Evolutionary conservation across 441 rosid genomes (phyloP).

Genomic region (Gossypium aridum): DNA sequence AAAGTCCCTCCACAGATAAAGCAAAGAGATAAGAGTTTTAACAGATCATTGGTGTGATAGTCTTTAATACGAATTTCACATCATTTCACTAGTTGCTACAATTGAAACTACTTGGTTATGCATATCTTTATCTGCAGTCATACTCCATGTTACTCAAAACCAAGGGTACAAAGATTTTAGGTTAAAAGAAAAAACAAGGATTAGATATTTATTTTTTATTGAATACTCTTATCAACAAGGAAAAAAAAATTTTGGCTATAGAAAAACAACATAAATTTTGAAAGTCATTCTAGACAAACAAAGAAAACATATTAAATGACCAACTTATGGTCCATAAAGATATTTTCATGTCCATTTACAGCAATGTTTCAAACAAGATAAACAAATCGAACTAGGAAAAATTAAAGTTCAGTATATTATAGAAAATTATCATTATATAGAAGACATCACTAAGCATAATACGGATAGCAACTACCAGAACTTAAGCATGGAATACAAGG

Average conservation of each 20-base stretch:
- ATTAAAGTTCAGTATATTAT: background rate
- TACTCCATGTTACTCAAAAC: background rate
- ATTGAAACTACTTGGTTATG: background rate
- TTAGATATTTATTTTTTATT: background rate
- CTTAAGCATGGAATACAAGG: background rate
- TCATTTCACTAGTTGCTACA: background rate
- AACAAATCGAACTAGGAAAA: background rate
- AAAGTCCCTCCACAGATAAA: background rate
- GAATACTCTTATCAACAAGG: background rate
- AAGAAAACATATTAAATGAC: background rate
- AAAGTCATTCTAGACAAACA: slow-evolving; percentile 3
- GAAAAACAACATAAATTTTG: background rate
- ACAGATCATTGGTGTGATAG: background rate
- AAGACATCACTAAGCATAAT: background rate
- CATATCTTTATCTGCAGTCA: background rate
- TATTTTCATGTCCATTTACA: background rate
- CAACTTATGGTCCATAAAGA: background rate
- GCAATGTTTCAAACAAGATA: background rate
- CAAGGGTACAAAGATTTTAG: background rate
- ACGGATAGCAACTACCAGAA: background rate
- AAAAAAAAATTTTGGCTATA: background rate
- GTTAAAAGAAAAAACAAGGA: background rate
- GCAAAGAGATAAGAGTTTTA: background rate
- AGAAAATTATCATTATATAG: background rate
- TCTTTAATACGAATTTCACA: background rate